Conservation (phyloP, 768 basidiomycete genomes). For the Hygrophoropsis aurantiaca region DNA sequence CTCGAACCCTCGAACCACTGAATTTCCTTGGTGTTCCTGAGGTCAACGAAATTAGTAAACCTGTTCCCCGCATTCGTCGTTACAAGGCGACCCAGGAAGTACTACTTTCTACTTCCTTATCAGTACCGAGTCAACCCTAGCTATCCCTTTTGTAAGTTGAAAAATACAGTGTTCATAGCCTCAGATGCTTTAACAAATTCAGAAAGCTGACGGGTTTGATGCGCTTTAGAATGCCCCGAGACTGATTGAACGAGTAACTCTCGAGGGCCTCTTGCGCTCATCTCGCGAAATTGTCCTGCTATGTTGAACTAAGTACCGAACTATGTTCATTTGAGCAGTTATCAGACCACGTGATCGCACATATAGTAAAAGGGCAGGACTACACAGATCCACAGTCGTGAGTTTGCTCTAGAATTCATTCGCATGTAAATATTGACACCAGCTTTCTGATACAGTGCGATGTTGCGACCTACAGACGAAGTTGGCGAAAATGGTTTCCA, state of each 20-base stretch:
- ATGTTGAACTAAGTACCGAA: constrained; percentile 35
- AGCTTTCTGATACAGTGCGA: neutral
- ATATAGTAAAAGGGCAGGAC: constrained; percentile 19
- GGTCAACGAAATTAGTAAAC: constrained; percentile 29
- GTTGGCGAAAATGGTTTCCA: constrained; percentile 3
- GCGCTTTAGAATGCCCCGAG: constrained; percentile 15
- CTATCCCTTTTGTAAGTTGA: constrained; percentile 5
- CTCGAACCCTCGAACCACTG: constrained; percentile 43
- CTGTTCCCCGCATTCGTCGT: constrained; percentile 26
- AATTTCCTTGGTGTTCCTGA: constrained; percentile 37
- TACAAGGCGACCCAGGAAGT: constrained; percentile 22
- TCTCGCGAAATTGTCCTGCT: constrained; percentile 20
- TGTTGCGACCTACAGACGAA: constrained; percentile 1
- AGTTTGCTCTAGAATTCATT: neutral
- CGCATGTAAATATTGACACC: neutral
- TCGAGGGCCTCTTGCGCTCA: constrained; percentile 33
- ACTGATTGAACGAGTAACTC: constrained; percentile 23
- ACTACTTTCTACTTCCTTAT: neutral
- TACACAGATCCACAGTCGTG: neutral
- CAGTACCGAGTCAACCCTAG: constrained; percentile 8
- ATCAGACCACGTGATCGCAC: constrained; percentile 27
- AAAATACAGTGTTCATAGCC: neutral
- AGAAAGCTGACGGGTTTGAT: neutral
- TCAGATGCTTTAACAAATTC: neutral
- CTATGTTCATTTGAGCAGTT: constrained; percentile 33